These are phyloP conservation scores for Chloranthus sessilifolius DNA, from an alignment of 164 flowering plant genomes.

Conservation along the genomic window DNA sequence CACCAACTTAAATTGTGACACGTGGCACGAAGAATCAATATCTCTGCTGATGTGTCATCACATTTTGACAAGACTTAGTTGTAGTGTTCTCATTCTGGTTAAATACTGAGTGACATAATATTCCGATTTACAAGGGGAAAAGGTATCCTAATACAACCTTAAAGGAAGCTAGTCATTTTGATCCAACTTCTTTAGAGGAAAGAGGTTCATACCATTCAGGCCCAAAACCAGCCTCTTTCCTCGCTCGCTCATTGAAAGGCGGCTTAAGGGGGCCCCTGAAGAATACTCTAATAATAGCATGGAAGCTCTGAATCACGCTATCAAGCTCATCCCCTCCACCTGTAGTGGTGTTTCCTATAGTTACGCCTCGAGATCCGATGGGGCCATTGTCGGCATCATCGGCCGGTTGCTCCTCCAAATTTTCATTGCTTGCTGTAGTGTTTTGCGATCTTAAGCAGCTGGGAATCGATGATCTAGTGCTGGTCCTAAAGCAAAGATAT, in stretches of 20 bases:
- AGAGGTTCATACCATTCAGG: slow-evolving; percentile 92
- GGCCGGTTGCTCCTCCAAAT: not conserved
- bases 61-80: no score
- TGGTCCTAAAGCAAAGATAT: slow-evolving; percentile 56
- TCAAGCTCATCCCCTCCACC: slow-evolving; percentile 24
- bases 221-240: slow-evolving; percentile 88
- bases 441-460: slow-evolving; percentile 10
- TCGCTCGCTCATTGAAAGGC: slow-evolving; percentile 79
- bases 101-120: no score
- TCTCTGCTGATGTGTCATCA: no score
- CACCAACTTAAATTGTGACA: no score
- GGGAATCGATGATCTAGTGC: not conserved
- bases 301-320: slow-evolving; percentile 58
- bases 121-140: no score
- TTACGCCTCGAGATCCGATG: not conserved
- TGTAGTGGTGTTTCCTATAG: not conserved
- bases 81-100: no score
- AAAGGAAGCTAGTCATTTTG: no score
- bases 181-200: slow-evolving; percentile 52
- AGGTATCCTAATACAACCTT: no score
- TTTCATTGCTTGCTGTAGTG: slow-evolving; percentile 8
- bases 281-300: slow-evolving; percentile 49
- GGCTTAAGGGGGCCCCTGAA: slow-evolving; percentile 91
- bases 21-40: no score
- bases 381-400: not conserved